Evolutionary conservation across 768 basidiomycete genomes (phyloP), one percentile per base, ranked within the genome.

Genomic region (Leccinum arenicola): DNA sequence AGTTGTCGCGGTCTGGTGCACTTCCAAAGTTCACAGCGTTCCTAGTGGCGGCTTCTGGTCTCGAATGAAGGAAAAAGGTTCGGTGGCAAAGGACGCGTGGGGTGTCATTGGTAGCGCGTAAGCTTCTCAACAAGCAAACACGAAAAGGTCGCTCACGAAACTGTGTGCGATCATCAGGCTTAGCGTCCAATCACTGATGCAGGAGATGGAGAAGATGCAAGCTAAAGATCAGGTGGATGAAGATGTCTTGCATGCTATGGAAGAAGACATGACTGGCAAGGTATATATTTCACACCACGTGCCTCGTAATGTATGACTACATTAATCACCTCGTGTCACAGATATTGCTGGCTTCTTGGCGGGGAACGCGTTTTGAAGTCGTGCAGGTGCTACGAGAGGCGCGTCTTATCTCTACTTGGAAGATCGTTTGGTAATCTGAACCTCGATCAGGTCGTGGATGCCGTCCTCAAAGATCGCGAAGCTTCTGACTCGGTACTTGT

Each of bases 271-370:
- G 61, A 95, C 93, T 1, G 94, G 94, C 51, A 96, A 93, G 79
- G 87, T 91, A 60, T 36, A 55, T 64, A 56, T 54, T 21, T n/a
- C 14, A 54, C 45, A n/a, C 31, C 21, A 49, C 40, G 8, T 21
- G 38, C 33, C 35, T 25, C 27, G 25, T 21, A 25, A 4, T 38
- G 27, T 27, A 14, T 15, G 40, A 25, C 33, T 14, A 7, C 3
- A 10, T 6, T 3, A 45, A 25, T 29, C 4, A 45, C 31, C 21
- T 47, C 49, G 38, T 15, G 27, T 31, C 50, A 38, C 61, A 91
- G 87, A 94, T 97, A 70, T 83, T 98, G 76, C 85, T 98, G 29
- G 96, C 95, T 6, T 96, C 96, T 25, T 99, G 97, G 97, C 87
- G 95, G 58, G 97, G 96, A 14, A 96, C 95, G 3, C 86, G 95